phyloP scores from a whole-genome alignment of 2,329 filamentous ascomycete species.

The Cryoendolithus antarcticus region DNA sequence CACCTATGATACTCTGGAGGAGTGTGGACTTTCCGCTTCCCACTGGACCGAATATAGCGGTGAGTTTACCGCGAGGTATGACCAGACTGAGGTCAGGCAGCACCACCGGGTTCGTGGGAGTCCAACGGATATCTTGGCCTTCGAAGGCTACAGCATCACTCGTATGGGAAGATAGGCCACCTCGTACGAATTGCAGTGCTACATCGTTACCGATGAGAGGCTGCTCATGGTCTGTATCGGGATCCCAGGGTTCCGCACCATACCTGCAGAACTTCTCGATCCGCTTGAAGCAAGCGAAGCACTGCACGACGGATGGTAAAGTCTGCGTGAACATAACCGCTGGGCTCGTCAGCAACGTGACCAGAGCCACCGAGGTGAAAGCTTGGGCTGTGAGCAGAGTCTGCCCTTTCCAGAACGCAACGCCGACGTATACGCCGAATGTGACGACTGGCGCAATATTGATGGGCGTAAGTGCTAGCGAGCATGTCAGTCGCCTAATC shows the following conservation, averaged over 20 bases:
- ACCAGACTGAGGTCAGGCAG: slow-evolving; percentile 30
- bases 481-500: neutral
- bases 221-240: neutral
- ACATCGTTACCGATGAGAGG: slow-evolving; percentile 9
- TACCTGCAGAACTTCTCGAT: no score
- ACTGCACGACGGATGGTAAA: neutral
- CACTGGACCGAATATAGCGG: slow-evolving; percentile 38
- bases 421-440: slow-evolving; percentile 3
- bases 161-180: slow-evolving; percentile 11
- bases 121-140: slow-evolving; percentile 30
- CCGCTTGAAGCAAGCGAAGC: no score
- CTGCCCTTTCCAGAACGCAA: slow-evolving; percentile 5
- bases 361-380: neutral
- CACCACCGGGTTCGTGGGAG: slow-evolving; percentile 27
- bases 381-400: slow-evolving; percentile 5
- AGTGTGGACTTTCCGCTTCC: slow-evolving; percentile 43
- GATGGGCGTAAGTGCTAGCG: slow-evolving; percentile 1
- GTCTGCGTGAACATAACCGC: neutral
- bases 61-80: slow-evolving; percentile 32
- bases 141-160: neutral
- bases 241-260: no score
- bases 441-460: slow-evolving; percentile 3
- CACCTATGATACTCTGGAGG: slow-evolving; percentile 33
- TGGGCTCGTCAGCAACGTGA: neutral
- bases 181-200: slow-evolving; percentile 2